Conservation (phyloP, 495 filamentous ascomycete genomes). For the Xylaria telfairii region DNA sequence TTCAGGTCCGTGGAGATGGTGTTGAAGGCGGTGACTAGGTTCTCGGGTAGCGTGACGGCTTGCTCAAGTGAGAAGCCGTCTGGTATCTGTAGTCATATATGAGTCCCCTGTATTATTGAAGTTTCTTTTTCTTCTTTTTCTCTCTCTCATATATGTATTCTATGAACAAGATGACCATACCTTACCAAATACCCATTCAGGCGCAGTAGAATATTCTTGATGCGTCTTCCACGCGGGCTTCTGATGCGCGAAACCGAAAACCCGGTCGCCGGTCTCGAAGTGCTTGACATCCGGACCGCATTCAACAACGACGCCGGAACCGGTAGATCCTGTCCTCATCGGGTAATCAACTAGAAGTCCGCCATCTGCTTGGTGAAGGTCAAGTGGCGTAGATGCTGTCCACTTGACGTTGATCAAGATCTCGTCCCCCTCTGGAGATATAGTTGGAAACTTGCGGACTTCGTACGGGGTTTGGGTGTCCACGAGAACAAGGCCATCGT, state of each 20-base stretch:
- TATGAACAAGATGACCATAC: constrained; percentile 19
- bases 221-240: constrained; percentile 46
- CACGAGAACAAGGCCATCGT: constrained; percentile 49
- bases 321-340: constrained; percentile 42
- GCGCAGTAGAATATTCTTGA: constrained; percentile 52
- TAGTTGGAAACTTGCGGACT: constrained; percentile 44
- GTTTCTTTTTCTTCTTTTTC: background rate
- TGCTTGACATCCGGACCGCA: constrained; percentile 47
- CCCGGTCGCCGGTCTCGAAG: constrained; percentile 49
- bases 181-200: constrained; percentile 42
- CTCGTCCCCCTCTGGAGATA: constrained; percentile 45
- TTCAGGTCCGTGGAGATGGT: constrained; percentile 50
- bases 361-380: constrained; percentile 61
- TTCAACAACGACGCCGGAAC: constrained; percentile 53
- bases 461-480: constrained; percentile 43
- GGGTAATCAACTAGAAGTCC: constrained; percentile 53
- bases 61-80: constrained; percentile 44
- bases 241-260: constrained; percentile 57
- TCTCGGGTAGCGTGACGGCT: constrained; percentile 58
- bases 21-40: constrained; percentile 60
- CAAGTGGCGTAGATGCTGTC: constrained; percentile 60
- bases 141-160: background rate
- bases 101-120: background rate
- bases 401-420: constrained; percentile 51
- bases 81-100: constrained; percentile 38